phyloP scores from a whole-genome alignment of 2,329 filamentous ascomycete species.

The Beauveria rudraprayagi region DNA sequence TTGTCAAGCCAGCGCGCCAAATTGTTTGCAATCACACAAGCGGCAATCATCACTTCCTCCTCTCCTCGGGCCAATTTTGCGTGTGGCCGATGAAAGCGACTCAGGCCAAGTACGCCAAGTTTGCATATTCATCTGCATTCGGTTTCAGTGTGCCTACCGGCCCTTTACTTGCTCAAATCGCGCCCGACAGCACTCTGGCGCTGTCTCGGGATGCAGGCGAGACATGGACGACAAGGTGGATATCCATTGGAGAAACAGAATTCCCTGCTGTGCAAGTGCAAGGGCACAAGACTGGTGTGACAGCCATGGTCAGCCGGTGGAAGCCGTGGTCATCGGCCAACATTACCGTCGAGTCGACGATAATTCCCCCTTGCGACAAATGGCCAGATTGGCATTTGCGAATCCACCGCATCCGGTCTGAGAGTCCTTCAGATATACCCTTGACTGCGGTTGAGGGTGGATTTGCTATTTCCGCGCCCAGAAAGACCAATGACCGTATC shows the following conservation, averaged over 20 bases:
- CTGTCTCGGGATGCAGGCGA: slow-evolving; percentile 25
- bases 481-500: neutral
- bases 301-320: neutral
- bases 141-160: slow-evolving; percentile 36
- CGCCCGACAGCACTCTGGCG: slow-evolving; percentile 24
- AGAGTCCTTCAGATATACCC: neutral
- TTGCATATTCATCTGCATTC: slow-evolving; percentile 41
- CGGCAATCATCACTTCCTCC: slow-evolving; percentile 33
- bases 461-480: slow-evolving; percentile 16
- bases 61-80: slow-evolving; percentile 32
- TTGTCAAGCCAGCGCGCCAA: slow-evolving; percentile 26
- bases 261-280: neutral
- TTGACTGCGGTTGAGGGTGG: slow-evolving; percentile 17
- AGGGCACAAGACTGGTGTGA: neutral
- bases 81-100: slow-evolving; percentile 30
- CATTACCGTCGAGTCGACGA: slow-evolving; percentile 20
- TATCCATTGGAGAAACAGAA: slow-evolving; percentile 13
- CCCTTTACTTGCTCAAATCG: slow-evolving; percentile 24
- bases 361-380: slow-evolving; percentile 21
- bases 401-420: slow-evolving; percentile 17
- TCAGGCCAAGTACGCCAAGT: slow-evolving; percentile 39
- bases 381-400: slow-evolving; percentile 29
- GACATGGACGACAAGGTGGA: slow-evolving; percentile 24
- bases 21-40: slow-evolving; percentile 32
- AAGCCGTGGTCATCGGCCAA: slow-evolving; percentile 13